Conservation (phyloP, 495 filamentous ascomycete genomes). For the Tetracladium setigerum region DNA sequence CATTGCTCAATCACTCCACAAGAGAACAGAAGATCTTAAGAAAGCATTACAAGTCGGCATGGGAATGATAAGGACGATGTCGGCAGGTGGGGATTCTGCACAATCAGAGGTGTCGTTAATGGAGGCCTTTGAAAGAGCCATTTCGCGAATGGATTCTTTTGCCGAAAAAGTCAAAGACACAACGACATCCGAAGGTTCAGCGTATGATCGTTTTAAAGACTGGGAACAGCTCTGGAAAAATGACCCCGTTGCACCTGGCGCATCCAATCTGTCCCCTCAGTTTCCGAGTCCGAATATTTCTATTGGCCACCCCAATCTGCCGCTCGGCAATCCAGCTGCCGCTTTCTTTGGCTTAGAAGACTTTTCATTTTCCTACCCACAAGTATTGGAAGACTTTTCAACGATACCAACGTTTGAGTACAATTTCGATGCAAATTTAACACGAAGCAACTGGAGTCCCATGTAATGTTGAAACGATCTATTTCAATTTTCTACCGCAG, state of each 20-base stretch:
- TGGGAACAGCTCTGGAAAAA: constrained; percentile 48
- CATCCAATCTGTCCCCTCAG: too few species aligned
- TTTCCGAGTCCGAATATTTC: too few species aligned
- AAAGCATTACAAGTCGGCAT: constrained; percentile 40
- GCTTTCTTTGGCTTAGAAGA: too few species aligned
- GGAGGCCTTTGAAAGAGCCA: constrained; percentile 36
- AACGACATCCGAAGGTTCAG: constrained; percentile 31
- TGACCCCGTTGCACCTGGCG: constrained; percentile 2
- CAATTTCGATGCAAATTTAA: too few species aligned
- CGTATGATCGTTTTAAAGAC: constrained; percentile 43
- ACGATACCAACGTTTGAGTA: too few species aligned
- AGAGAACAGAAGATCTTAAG: constrained; percentile 38
- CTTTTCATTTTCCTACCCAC: too few species aligned
- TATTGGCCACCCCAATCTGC: too few species aligned
- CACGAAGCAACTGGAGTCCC: too few species aligned
- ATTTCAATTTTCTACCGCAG: too few species aligned
- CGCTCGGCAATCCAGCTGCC: too few species aligned
- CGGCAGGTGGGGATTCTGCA: constrained; percentile 42
- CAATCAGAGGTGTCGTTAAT: constrained; percentile 43
- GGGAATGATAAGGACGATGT: constrained; percentile 44
- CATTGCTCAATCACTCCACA: constrained; percentile 39
- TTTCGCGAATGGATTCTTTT: constrained; percentile 15
- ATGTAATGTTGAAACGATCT: too few species aligned
- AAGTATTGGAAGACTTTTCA: too few species aligned
- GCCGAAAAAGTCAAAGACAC: constrained; percentile 31